Evolutionary conservation across 2,329 filamentous ascomycete species (phyloP).

Genomic region (Verruconis gallopava): DNA sequence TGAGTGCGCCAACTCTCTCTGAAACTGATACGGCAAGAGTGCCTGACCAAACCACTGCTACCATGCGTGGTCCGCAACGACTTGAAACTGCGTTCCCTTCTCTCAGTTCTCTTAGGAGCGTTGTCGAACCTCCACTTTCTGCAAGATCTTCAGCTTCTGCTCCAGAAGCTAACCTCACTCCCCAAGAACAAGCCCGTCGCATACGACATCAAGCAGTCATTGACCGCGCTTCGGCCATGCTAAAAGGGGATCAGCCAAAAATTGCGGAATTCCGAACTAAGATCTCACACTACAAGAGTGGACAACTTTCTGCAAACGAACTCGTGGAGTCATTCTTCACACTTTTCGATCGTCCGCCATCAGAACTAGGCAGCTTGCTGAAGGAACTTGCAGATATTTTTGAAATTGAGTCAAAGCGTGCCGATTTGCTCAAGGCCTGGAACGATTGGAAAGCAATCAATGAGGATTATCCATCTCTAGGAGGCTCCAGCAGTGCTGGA

Average conservation of each 20-base stretch:
- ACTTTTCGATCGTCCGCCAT: conserved; percentile 65
- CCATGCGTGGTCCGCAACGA: not conserved
- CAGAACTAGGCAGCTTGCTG: conserved; percentile 74
- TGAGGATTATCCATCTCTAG: conserved; percentile 70
- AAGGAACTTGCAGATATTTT: conserved; percentile 89
- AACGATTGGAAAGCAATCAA: conserved; percentile 93
- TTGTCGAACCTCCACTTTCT: not conserved
- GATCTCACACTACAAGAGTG: conserved; percentile 66
- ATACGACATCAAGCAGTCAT: conserved; percentile 74
- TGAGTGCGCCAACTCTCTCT: conserved; percentile 35
- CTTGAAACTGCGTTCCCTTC: conserved; percentile 12
- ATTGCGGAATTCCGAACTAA: conserved; percentile 63
- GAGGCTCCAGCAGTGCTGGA: conserved; percentile 55
- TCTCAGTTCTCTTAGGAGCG: conserved; percentile 16
- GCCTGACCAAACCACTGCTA: conserved; percentile 1
- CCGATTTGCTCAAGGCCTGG: conserved; percentile 69
- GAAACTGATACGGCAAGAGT: conserved; percentile 2
- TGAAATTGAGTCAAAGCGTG: conserved; percentile 64
- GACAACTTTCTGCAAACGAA: conserved; percentile 55
- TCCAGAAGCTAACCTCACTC: conserved; percentile 40
- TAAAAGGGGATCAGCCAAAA: conserved; percentile 65
- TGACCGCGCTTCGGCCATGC: conserved; percentile 68
- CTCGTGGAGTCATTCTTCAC: conserved; percentile 81
- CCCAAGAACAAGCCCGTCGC: conserved; percentile 69
- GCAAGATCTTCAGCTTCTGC: conserved; percentile 22